phyloP scores from a whole-genome alignment of 2,329 filamentous ascomycete genomes.

The Aspergillus quadricinctus region DNA sequence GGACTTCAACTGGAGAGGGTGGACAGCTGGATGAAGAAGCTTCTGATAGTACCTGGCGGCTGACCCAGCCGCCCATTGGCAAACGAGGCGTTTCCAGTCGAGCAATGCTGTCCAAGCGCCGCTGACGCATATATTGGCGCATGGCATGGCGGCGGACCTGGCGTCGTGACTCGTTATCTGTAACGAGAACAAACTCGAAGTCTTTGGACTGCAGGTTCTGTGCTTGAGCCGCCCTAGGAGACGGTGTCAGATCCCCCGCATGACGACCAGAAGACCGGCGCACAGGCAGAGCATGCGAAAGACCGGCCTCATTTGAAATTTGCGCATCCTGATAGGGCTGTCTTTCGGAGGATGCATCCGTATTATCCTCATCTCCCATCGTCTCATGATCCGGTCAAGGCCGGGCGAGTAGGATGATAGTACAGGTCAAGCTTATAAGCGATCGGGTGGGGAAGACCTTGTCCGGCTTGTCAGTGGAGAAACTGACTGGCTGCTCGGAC shows the following conservation, averaged over 20 bases:
- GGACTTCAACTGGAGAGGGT: constrained; percentile 11
- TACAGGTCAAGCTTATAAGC: constrained; percentile 7
- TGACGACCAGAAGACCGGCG: constrained; percentile 7
- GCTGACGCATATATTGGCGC: constrained; percentile 32
- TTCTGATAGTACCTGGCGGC: constrained; percentile 2
- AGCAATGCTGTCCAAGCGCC: constrained; percentile 30
- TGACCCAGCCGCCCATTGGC: constrained; percentile 22
- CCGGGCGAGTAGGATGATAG: constrained; percentile 4
- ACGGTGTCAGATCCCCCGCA: constrained; percentile 1
- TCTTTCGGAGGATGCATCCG: constrained; percentile 6
- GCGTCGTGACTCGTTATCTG: constrained; percentile 27
- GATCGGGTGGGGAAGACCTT: constrained; percentile 9
- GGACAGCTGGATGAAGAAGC: constrained; percentile 2
- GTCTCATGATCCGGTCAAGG: constrained; percentile 21
- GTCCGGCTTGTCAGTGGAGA: constrained; percentile 9
- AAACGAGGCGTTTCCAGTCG: constrained; percentile 26
- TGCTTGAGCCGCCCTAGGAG: constrained; percentile 5
- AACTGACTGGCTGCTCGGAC: constrained; percentile 7
- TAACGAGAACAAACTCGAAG: constrained; percentile 32
- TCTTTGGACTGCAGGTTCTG: constrained; percentile 16
- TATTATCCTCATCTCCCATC: constrained; percentile 25
- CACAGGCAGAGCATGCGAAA: constrained; percentile 1
- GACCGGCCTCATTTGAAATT: background rate
- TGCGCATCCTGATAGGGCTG: constrained; percentile 6
- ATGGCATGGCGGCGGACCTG: constrained; percentile 35